phyloP scores from a whole-genome alignment of 129 eudicot species.

The Helianthus tuberosus region DNA sequence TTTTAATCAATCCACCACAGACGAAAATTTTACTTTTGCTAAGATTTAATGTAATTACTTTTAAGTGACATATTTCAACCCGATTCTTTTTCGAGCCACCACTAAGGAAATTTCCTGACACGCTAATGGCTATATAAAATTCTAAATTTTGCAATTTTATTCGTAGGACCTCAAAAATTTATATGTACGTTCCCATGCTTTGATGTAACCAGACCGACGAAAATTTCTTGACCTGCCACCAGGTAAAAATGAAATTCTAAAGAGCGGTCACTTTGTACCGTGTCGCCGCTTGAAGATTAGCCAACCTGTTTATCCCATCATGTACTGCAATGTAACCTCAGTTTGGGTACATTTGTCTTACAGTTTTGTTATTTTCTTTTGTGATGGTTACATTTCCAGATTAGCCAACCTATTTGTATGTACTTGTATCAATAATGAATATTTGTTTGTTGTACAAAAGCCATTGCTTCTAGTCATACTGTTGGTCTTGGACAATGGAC shows the following conservation, averaged over 20 bases:
- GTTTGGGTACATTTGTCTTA: conserved; percentile 5
- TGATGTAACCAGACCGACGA: neutral
- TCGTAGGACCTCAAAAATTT: no score
- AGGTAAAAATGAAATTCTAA: neutral
- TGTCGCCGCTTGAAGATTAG: neutral
- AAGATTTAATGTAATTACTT: neutral
- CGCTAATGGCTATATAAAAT: no score
- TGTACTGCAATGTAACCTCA: neutral
- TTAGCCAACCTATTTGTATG: neutral
- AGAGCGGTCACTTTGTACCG: no score
- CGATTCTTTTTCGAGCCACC: neutral
- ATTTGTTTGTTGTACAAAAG: conserved; percentile 7
- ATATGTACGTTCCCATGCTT: no score
- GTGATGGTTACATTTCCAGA: conserved; percentile 7
- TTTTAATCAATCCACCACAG: no score
- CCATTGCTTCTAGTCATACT: neutral
- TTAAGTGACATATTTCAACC: neutral
- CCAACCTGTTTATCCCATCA: neutral
- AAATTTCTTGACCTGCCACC: neutral
- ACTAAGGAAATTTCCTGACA: no score
- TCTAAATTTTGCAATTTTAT: no score
- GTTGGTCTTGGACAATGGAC: neutral
- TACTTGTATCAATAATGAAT: neutral
- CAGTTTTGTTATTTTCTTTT: conserved; percentile 8
- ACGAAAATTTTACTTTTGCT: no score